Conservation (phyloP, 176 grass and related monocot species). For the Themeda triandra region DNA sequence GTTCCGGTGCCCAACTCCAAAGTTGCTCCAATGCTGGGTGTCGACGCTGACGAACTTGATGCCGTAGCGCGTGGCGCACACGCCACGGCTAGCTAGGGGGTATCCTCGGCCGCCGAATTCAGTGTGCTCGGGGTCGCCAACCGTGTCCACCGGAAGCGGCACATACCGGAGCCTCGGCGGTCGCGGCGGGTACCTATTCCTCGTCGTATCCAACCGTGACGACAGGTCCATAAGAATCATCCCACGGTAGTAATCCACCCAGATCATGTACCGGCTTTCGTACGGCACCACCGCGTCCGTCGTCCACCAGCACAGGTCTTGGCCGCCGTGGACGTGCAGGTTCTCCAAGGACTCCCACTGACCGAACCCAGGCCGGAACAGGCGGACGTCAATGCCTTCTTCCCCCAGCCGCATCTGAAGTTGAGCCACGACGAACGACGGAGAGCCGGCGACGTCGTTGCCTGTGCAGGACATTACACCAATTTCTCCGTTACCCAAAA, state of each 20-base stretch:
- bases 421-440: background rate
- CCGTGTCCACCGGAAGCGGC: background rate
- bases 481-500: no score
- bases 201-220: rapidly evolving
- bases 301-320: background rate
- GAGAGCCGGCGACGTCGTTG: no score
- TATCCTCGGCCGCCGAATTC: background rate
- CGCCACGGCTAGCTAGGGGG: no score
- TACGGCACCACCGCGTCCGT: background rate
- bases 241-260: background rate
- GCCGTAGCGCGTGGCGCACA: no score
- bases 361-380: background rate
- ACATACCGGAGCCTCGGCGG: background rate
- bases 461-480: background rate
- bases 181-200: no score
- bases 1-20: no score
- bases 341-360: background rate
- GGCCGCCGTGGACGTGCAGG: background rate
- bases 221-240: background rate
- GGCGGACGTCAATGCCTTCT: no score
- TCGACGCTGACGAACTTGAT: no score
- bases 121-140: background rate
- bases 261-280: background rate
- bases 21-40: no score
- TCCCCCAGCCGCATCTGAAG: rapidly evolving